phyloP scores from a whole-genome alignment of 2,329 filamentous ascomycete species.

The Colletotrichum chlorophyti region DNA sequence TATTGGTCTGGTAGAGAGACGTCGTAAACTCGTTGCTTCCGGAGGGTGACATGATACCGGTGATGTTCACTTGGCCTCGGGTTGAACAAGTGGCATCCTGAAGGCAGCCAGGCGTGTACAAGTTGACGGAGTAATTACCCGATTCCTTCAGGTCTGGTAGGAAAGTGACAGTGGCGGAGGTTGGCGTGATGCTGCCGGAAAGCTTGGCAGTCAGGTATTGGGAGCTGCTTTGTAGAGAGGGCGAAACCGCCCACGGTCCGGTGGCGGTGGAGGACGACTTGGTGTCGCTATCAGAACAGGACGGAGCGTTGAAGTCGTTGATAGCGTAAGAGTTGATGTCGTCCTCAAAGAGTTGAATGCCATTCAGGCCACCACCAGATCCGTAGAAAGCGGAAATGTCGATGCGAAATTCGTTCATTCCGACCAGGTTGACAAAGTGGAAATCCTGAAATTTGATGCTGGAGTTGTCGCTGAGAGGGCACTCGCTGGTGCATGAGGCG shows the following conservation, averaged over 20 bases:
- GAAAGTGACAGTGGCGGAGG: constrained; percentile 76
- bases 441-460: constrained; percentile 83
- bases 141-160: constrained; percentile 84
- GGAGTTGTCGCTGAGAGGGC: constrained; percentile 78
- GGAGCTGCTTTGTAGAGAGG: constrained; percentile 73
- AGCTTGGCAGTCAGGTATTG: constrained; percentile 79
- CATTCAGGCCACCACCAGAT: constrained; percentile 80
- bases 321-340: constrained; percentile 87
- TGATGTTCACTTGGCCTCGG: constrained; percentile 84
- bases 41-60: constrained; percentile 68
- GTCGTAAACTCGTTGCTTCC: constrained; percentile 58
- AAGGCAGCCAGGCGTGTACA: constrained; percentile 92
- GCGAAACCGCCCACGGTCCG: constrained; percentile 76
- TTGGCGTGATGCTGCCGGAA: constrained; percentile 58
- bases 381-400: constrained; percentile 91
- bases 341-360: constrained; percentile 86
- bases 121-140: constrained; percentile 87
- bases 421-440: constrained; percentile 84
- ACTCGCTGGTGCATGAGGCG: constrained; percentile 78
- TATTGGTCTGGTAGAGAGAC: constrained; percentile 86
- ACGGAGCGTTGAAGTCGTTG: constrained; percentile 85
- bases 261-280: constrained; percentile 72
- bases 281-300: constrained; percentile 66
- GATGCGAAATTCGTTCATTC: constrained; percentile 86
- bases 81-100: constrained; percentile 78